Percentiles rank a stretch among this genome's conserved stretches.
These are phyloP conservation scores for Xerocomus spinulosus DNA, from an alignment of 768 basidiomycete genomes.

Conservation along the genomic window DNA sequence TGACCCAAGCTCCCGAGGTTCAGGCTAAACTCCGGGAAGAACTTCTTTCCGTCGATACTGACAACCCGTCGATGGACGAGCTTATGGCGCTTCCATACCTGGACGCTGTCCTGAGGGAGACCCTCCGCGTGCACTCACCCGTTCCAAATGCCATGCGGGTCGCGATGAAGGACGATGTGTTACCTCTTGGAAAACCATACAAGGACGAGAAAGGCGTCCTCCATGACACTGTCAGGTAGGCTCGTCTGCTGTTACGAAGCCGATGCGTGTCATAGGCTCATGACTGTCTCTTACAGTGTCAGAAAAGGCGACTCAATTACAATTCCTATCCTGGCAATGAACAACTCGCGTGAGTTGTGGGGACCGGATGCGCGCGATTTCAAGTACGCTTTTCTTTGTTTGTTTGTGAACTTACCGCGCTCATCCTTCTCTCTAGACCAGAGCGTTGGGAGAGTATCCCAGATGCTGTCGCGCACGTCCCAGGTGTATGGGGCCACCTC, in stretches of 20 bases:
- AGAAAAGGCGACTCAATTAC: neutral
- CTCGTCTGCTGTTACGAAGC: neutral
- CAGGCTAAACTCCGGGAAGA: neutral
- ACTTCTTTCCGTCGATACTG: constrained; percentile 43
- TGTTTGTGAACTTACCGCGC: neutral
- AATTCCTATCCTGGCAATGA: neutral
- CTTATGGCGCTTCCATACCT: constrained; percentile 64
- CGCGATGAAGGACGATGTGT: constrained; percentile 48
- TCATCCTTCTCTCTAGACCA: neutral
- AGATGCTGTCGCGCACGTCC: neutral
- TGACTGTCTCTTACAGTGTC: neutral
- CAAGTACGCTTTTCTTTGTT: neutral
- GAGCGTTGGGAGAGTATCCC: neutral
- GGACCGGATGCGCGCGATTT: neutral
- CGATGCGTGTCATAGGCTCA: neutral
- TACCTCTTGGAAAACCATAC: constrained; percentile 32
- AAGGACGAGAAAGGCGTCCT: neutral
- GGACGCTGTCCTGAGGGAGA: constrained; percentile 62
- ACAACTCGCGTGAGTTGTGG: neutral
- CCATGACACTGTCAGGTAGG: neutral
- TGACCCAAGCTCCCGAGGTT: neutral
- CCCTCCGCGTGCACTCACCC: constrained; percentile 47
- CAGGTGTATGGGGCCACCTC: neutral
- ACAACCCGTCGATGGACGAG: constrained; percentile 65
- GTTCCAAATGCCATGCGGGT: constrained; percentile 41